A percentile compares a stretch with the other conserved stretches of the same genome.
Evolutionary conservation across 2,329 filamentous ascomycete genomes (phyloP).

Genomic region (Penicillium sp.): DNA sequence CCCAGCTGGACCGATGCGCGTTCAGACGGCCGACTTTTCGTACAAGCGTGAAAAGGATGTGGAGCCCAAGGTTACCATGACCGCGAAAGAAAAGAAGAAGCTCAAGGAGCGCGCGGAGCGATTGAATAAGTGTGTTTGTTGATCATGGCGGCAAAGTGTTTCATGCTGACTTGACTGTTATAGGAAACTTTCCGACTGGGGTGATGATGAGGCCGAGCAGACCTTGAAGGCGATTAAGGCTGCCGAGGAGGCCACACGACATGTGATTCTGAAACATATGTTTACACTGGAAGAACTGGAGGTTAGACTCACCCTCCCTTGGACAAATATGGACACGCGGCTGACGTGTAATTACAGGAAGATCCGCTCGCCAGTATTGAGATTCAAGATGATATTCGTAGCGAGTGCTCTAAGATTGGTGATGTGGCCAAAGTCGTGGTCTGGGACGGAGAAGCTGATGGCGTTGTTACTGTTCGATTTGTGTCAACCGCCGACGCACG

Average conservation of each 20-base stretch:
- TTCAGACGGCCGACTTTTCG: slow-evolving; percentile 81
- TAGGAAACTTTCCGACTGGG: slow-evolving; percentile 91
- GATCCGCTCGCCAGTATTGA: slow-evolving; percentile 80
- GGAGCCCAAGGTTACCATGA: slow-evolving; percentile 43
- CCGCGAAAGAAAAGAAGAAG: slow-evolving; percentile 74
- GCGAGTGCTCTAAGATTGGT: slow-evolving; percentile 84
- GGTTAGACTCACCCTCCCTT: slow-evolving; percentile 28
- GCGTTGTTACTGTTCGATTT: slow-evolving; percentile 84
- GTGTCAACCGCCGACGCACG: slow-evolving; percentile 66
- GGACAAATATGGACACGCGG: not conserved
- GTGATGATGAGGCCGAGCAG: slow-evolving; percentile 67
- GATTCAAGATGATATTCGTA: slow-evolving; percentile 90
- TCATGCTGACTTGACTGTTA: slow-evolving; percentile 17
- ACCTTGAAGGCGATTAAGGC: not conserved
- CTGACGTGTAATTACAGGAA: slow-evolving; percentile 49
- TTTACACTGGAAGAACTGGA: slow-evolving; percentile 84
- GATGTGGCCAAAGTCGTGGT: slow-evolving; percentile 87
- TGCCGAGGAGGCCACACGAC: slow-evolving; percentile 20
- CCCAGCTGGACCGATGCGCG: slow-evolving; percentile 66
- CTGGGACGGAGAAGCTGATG: slow-evolving; percentile 81
- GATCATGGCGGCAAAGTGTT: not conserved
- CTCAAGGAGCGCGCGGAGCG: slow-evolving; percentile 90
- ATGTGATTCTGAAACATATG: slow-evolving; percentile 88
- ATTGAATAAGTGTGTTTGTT: slow-evolving; percentile 60
- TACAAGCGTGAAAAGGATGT: slow-evolving; percentile 77